These are phyloP conservation scores for Sporothrix mexicana DNA, from an alignment of 2,329 filamentous ascomycete species.

Conservation along the genomic window DNA sequence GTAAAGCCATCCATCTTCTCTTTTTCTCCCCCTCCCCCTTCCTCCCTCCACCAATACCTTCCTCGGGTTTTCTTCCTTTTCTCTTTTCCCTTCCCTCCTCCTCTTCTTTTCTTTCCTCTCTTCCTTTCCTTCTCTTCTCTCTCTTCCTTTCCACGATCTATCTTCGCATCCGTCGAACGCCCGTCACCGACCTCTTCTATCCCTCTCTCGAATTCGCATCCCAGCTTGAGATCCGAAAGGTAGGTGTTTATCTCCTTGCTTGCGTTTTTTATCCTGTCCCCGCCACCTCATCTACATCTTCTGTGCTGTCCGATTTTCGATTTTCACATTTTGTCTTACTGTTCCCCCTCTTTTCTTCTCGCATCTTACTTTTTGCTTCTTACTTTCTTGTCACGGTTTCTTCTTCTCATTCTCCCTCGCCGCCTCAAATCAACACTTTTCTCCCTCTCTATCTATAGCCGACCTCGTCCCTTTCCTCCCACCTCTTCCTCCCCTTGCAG, in stretches of 20 bases:
- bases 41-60: slow-evolving; percentile 37
- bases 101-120: slow-evolving; percentile 34
- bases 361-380: slow-evolving; percentile 42
- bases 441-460: slow-evolving; percentile 40
- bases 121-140: slow-evolving; percentile 37
- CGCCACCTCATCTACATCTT: slow-evolving; percentile 23
- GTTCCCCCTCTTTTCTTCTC: neutral
- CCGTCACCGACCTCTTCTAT: slow-evolving; percentile 38
- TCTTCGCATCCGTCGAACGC: slow-evolving; percentile 36
- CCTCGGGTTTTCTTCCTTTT: slow-evolving; percentile 34
- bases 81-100: slow-evolving; percentile 36
- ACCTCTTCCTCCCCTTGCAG: neutral
- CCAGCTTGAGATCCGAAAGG: slow-evolving; percentile 8
- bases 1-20: slow-evolving; percentile 35
- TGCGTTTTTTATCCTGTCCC: slow-evolving; percentile 38
- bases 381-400: neutral
- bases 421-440: slow-evolving; percentile 33
- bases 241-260: slow-evolving; percentile 41
- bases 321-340: slow-evolving; percentile 24
- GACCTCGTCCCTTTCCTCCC: slow-evolving; percentile 16
- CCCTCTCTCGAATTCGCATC: slow-evolving; percentile 41
- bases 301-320: slow-evolving; percentile 3
- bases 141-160: slow-evolving; percentile 36
- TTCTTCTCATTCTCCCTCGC: slow-evolving; percentile 12
- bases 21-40: slow-evolving; percentile 33